Evolutionary conservation across 2,329 filamentous ascomycete species (phyloP).

Genomic region (Cercospora sp.): DNA sequence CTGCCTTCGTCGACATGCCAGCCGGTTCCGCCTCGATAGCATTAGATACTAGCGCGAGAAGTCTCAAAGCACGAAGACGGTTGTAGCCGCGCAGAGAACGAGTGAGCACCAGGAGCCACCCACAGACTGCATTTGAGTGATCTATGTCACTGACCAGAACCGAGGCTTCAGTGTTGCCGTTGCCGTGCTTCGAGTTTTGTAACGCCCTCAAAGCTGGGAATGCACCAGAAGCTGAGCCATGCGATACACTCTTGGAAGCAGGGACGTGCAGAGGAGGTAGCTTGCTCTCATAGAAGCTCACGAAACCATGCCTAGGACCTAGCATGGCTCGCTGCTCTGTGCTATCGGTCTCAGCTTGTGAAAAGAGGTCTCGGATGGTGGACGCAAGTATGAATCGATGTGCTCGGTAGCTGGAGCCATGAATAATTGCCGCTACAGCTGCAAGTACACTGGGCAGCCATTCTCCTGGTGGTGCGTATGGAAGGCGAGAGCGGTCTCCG

Average conservation of each 20-base stretch:
- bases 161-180: conserved; percentile 13
- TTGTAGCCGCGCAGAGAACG: conserved; percentile 44
- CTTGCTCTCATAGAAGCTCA: conserved; percentile 26
- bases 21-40: conserved; percentile 39
- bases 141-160: conserved; percentile 39
- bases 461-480: conserved; percentile 58
- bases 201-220: conserved; percentile 47
- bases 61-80: conserved; percentile 45
- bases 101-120: conserved; percentile 50
- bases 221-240: conserved; percentile 41
- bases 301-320: conserved; percentile 31
- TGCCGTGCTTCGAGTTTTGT: conserved; percentile 24
- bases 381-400: conserved; percentile 54
- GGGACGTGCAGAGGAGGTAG: conserved; percentile 45
- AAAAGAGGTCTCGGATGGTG: conserved; percentile 48
- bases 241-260: conserved; percentile 37
- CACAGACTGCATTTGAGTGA: conserved; percentile 49
- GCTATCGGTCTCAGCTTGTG: conserved; percentile 21
- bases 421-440: conserved; percentile 73
- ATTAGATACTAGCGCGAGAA: conserved; percentile 41
- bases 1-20: conserved; percentile 37
- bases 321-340: conserved; percentile 31
- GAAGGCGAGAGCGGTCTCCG: conserved; percentile 30
- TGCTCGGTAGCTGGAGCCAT: conserved; percentile 75
- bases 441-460: conserved; percentile 69